These are phyloP conservation scores for Baudoinia panamericana DNA, from an alignment of 495 filamentous ascomycete genomes.

Conservation along the genomic window DNA sequence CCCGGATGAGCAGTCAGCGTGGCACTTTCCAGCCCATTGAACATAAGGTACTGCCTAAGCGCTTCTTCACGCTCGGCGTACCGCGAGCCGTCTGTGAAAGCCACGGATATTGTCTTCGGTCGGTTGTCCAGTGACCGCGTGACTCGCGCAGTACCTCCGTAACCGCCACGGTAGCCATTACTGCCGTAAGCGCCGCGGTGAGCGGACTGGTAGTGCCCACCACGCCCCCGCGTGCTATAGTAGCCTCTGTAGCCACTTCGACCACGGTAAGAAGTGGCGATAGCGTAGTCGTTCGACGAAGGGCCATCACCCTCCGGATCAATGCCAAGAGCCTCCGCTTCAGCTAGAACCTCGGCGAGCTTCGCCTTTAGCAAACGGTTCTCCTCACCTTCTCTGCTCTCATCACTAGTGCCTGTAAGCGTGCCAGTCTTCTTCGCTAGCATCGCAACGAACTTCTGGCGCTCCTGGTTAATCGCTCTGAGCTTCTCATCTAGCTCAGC, in stretches of 20 bases:
- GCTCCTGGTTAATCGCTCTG: constrained; percentile 64
- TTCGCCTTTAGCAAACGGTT: constrained; percentile 63
- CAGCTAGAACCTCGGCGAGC: constrained; percentile 68
- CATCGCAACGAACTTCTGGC: constrained; percentile 51
- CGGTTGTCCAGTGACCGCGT: constrained; percentile 75
- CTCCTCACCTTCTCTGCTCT: constrained; percentile 33
- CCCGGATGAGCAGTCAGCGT: constrained; percentile 54
- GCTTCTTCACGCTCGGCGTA: constrained; percentile 56
- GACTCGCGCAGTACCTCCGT: constrained; percentile 25
- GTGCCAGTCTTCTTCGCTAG: constrained; percentile 37
- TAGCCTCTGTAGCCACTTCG: constrained; percentile 24
- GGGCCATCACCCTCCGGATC: constrained; percentile 39
- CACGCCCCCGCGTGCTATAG: constrained; percentile 25
- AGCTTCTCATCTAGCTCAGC: constrained; percentile 61
- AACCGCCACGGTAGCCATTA: constrained; percentile 22
- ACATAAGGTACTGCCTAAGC: constrained; percentile 69
- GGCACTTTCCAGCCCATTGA: constrained; percentile 72
- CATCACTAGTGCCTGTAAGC: constrained; percentile 25
- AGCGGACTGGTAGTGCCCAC: neutral
- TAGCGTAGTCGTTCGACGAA: neutral
- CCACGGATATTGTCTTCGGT: constrained; percentile 61
- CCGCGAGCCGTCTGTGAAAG: constrained; percentile 44
- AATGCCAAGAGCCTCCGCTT: constrained; percentile 69
- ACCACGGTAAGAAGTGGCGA: constrained; percentile 9
- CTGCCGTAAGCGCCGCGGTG: constrained; percentile 24